Conservation (phyloP, 441 rosid species). For the Populus hybrid region DNA sequence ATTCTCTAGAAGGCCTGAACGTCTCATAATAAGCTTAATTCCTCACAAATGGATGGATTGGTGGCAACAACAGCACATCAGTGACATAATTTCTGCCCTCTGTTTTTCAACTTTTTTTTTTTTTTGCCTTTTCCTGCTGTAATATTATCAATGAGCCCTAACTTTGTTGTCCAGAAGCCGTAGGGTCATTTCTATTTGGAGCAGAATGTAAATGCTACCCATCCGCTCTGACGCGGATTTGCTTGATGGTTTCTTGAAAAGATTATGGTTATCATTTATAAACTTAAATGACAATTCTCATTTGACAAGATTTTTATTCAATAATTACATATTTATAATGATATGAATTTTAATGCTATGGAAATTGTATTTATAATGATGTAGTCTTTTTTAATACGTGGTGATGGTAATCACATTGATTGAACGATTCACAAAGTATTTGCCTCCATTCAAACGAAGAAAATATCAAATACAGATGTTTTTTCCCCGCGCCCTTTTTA, state of each 20-base stretch:
- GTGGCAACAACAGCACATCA: constrained; percentile 5
- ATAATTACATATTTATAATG: background rate
- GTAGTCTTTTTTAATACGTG: background rate
- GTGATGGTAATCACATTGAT: background rate
- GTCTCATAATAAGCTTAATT: background rate
- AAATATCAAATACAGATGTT: too few species aligned
- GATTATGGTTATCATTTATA: background rate
- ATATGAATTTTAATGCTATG: background rate
- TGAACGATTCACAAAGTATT: too few species aligned
- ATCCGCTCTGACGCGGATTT: background rate
- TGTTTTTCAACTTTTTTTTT: background rate
- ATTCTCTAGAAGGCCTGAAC: constrained; percentile 4
- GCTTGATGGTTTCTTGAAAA: background rate
- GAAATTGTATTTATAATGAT: background rate
- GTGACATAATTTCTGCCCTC: background rate
- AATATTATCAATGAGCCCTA: background rate
- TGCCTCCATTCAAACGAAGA: too few species aligned
- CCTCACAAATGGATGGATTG: background rate
- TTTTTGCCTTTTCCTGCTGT: background rate
- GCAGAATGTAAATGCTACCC: too few species aligned
- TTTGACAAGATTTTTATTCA: background rate
- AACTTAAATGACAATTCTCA: background rate
- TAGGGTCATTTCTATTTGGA: too few species aligned
- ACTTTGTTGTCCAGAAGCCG: background rate
- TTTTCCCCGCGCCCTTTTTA: too few species aligned